A percentile compares a stretch with the other conserved stretches of the same genome.
Evolutionary conservation across 306 rosid species (phyloP).

Genomic region (Quercus engelmannii): DNA sequence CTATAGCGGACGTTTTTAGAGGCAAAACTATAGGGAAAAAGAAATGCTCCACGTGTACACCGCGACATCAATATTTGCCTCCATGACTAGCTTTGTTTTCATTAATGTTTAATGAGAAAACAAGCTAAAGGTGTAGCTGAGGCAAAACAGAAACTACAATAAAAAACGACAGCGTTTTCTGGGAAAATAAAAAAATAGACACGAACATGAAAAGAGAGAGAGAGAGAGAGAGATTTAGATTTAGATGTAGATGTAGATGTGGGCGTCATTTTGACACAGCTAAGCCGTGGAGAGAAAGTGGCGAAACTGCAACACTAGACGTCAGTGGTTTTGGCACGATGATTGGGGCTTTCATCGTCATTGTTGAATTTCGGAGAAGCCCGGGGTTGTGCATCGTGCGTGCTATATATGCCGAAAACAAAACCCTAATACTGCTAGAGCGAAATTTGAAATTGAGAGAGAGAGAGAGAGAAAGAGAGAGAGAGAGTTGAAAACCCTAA

Average conservation of each 20-base stretch:
- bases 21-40: conserved; percentile 34
- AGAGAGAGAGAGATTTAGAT: neutral
- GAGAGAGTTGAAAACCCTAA: neutral
- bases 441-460: too few species aligned
- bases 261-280: conserved; percentile 58
- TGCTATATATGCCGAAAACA: too few species aligned
- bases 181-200: too few species aligned
- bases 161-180: neutral
- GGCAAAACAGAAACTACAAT: conserved; percentile 29
- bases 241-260: conserved; percentile 3
- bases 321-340: conserved; percentile 47
- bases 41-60: conserved; percentile 45
- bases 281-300: conserved; percentile 33
- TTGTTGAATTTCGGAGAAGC: conserved; percentile 34
- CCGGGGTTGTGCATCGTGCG: conserved; percentile 53
- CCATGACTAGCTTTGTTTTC: conserved; percentile 60
- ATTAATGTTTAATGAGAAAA: conserved; percentile 31
- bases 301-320: conserved; percentile 65
- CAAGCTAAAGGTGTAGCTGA: conserved; percentile 73
- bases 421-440: too few species aligned
- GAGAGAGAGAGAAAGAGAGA: neutral
- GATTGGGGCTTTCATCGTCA: conserved; percentile 61
- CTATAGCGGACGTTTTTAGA: conserved; percentile 42
- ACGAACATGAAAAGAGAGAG: too few species aligned
- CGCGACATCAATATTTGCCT: conserved; percentile 45